Base-by-base conservation (phyloP, 768 basidiomycete genomes). In the Boletus pseudopeckii region DNA sequence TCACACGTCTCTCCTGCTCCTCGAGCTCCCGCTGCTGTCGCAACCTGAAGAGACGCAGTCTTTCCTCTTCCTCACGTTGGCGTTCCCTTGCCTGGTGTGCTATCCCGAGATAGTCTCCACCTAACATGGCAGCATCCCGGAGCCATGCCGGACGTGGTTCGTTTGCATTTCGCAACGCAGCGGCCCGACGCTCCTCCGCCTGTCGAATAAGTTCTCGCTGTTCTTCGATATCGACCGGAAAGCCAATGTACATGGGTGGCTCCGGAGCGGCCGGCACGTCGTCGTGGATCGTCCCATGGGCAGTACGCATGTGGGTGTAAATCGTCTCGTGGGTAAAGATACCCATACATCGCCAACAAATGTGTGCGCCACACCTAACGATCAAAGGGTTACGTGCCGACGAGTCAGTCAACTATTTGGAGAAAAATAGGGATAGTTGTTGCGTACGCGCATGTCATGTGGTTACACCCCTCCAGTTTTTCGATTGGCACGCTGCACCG, bases 381-480 rank as follows among this genome's bases (percentile, higher is more conserved):
- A 32, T 22, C 22, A 2, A 2, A n/a, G 1, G 17, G 36, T 10
- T 26, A 24, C 17, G 17, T 14, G 10, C 4, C 1, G 1, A 38
- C 11, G 14, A 5, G n/a, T 44, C 0, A 14, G 30, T 32, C 7
- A 15, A 8, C 22, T 13, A 0, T 5, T 20, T 24, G 15, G 13
- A 2, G 18, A 17, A 7, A 2, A 22, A 44, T 2, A 6, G 41
- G 7, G 28, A 47, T 3, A 10, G 8, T 10, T 30, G 15, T 13
- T 7, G 28, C 66, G 15, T 49, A 68, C 67, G 39, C 71, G 68
- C 90, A 92, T 15, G 78, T 81, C 76, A 92, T 83, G 67, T 92
- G 90, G 68, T 91, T 87, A 63, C 90, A 92, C 1, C 90, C 90
- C 50, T 81, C 84, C 15, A 68, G 60, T 45, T 84, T 82, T 70